These are phyloP conservation scores for Phlebopus sp. DNA, from an alignment of 1,284 basidiomycete genomes.

Conservation along the genomic window DNA sequence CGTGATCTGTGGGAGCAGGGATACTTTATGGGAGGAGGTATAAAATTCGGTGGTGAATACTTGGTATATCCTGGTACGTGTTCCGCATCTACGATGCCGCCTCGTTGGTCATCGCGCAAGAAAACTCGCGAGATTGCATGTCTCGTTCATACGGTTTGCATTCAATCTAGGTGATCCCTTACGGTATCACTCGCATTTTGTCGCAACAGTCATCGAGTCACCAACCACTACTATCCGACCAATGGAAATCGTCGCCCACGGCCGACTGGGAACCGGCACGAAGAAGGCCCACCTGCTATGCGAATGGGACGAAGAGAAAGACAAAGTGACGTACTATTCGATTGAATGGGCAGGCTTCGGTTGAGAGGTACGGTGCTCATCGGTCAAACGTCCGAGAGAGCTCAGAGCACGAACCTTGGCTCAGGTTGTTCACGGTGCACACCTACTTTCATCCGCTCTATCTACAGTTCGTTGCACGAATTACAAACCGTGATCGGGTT, in stretches of 20 bases:
- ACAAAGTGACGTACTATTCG: constrained; percentile 72
- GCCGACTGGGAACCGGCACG: constrained; percentile 93
- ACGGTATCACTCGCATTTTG: constrained; percentile 96
- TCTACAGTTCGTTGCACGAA: neutral
- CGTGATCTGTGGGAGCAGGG: constrained; percentile 77
- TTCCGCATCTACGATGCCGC: neutral
- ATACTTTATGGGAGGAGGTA: constrained; percentile 82
- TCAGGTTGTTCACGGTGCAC: no score
- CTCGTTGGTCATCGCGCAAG: no score
- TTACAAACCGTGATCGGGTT: neutral
- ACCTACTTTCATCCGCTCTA: neutral
- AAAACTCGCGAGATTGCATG: constrained; percentile 1
- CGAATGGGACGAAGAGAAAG: constrained; percentile 75
- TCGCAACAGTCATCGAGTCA: constrained; percentile 75
- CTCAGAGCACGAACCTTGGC: neutral
- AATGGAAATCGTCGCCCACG: constrained; percentile 93
- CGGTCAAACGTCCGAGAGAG: no score
- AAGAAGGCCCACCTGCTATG: constrained; percentile 96
- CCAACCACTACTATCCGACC: constrained; percentile 64
- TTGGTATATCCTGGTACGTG: constrained; percentile 89
- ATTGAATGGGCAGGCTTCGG: constrained; percentile 94
- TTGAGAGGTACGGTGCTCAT: constrained; percentile 32
- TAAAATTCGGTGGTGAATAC: constrained; percentile 95
- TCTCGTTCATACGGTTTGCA: constrained; percentile 6
- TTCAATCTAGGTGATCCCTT: constrained; percentile 79